Conservation (phyloP, 768 basidiomycete genomes). For the Boletus sp. region DNA sequence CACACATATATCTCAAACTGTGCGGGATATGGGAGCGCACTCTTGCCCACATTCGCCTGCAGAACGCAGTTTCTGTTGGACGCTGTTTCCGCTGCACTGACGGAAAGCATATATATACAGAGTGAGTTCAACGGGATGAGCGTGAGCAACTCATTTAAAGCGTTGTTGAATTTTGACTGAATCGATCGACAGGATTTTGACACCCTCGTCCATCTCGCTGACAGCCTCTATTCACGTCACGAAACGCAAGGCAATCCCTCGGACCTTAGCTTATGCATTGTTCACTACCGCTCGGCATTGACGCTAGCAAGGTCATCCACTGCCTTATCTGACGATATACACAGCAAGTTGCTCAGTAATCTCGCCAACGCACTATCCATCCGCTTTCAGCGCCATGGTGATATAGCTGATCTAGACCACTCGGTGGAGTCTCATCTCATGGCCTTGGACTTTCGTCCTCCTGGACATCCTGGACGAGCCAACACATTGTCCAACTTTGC, state of each 20-base stretch:
- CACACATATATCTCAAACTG: conserved; percentile 14
- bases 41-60: not conserved
- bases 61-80: not conserved
- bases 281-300: conserved; percentile 26
- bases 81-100: not conserved
- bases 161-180: not conserved
- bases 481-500: conserved; percentile 29
- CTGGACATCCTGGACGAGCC: conserved; percentile 24
- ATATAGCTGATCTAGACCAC: conserved; percentile 25
- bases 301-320: conserved; percentile 19
- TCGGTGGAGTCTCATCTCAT: conserved; percentile 27
- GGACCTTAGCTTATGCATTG: conserved; percentile 26
- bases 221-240: conserved; percentile 25
- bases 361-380: conserved; percentile 26
- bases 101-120: not conserved
- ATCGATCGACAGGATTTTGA: conserved; percentile 18
- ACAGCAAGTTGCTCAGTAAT: conserved; percentile 26
- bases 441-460: conserved; percentile 26
- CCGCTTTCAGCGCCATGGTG: conserved; percentile 26
- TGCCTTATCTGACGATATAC: conserved; percentile 17
- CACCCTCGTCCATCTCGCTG: conserved; percentile 21
- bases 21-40: conserved; percentile 2
- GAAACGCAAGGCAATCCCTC: conserved; percentile 16
- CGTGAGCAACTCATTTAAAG: conserved; percentile 7
- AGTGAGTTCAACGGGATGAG: conserved; percentile 9